Evolutionary conservation across 2,329 filamentous ascomycete genomes (phyloP).

Genomic region (Tympanopsis confertula): DNA sequence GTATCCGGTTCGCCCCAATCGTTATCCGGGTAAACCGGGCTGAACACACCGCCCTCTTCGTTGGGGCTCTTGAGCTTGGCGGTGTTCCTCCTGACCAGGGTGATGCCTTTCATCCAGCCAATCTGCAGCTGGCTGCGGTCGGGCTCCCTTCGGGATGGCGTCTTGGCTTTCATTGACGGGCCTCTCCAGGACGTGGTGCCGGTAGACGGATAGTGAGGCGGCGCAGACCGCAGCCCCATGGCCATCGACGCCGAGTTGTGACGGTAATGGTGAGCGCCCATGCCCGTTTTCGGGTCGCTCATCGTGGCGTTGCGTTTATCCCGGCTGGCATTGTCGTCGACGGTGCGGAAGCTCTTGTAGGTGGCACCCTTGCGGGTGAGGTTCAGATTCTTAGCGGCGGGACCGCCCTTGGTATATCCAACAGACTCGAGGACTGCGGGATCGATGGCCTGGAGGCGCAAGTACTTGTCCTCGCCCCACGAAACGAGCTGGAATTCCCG

Average conservation of each 20-base stretch:
- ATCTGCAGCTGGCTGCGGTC: constrained; percentile 45
- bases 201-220: constrained; percentile 26
- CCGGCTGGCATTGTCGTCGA: constrained; percentile 17
- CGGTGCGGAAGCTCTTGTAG: constrained; percentile 43
- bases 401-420: constrained; percentile 40
- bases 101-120: constrained; percentile 60
- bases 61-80: too few species aligned
- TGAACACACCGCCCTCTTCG: background rate
- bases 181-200: constrained; percentile 34
- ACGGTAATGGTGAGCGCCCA: constrained; percentile 25
- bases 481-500: constrained; percentile 50
- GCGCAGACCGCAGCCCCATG: constrained; percentile 26
- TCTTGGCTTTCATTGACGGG: constrained; percentile 46
- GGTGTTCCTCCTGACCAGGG: constrained; percentile 48
- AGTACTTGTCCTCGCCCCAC: constrained; percentile 43
- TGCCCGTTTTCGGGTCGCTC: constrained; percentile 42
- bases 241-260: constrained; percentile 32
- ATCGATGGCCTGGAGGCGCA: constrained; percentile 40
- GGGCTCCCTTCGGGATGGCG: constrained; percentile 22
- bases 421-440: constrained; percentile 34
- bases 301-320: too few species aligned
- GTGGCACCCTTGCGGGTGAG: constrained; percentile 39
- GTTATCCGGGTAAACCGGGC: constrained; percentile 42
- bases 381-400: constrained; percentile 32
- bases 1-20: constrained; percentile 35